phyloP scores from a whole-genome alignment of 805 yeast genomes.

The Candida ovalis region DNA sequence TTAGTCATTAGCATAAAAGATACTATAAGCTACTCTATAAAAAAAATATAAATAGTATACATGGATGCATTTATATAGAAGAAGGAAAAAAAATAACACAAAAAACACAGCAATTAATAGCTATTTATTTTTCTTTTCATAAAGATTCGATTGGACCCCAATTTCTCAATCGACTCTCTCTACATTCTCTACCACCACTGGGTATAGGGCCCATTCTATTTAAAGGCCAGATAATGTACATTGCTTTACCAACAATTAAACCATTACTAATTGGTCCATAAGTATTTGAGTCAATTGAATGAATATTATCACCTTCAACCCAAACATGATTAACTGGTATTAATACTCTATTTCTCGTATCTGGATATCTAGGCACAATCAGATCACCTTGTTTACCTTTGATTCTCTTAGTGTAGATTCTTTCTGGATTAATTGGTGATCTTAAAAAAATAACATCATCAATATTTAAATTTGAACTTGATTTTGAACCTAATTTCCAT shows the following conservation, averaged over 20 bases:
- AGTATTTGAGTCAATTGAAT: conserved; percentile 78
- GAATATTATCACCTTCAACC: conserved; percentile 93
- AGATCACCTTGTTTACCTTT: conserved; percentile 72
- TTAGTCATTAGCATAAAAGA: not conserved
- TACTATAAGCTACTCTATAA: not conserved
- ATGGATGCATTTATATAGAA: too few species aligned
- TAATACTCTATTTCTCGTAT: conserved; percentile 56
- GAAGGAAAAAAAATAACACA: not conserved
- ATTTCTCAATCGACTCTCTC: conserved; percentile 25
- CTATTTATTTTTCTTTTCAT: not conserved
- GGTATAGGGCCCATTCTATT: conserved; percentile 49
- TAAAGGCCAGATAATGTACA: conserved; percentile 67
- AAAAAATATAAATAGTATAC: not conserved
- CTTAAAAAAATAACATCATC: conserved; percentile 76
- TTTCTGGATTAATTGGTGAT: conserved; percentile 78
- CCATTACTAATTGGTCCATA: conserved; percentile 89
- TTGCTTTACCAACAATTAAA: conserved; percentile 72
- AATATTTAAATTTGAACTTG: conserved; percentile 42
- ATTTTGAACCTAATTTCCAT: conserved; percentile 56
- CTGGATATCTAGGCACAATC: conserved; percentile 58
- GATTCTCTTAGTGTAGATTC: conserved; percentile 74
- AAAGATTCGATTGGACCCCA: not conserved
- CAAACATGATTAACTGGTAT: conserved; percentile 82
- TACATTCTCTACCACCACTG: conserved; percentile 50
- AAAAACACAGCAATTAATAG: too few species aligned